These are phyloP conservation scores for Harringtonia aguacate DNA, from an alignment of 2,329 filamentous ascomycete genomes.

Conservation along the genomic window DNA sequence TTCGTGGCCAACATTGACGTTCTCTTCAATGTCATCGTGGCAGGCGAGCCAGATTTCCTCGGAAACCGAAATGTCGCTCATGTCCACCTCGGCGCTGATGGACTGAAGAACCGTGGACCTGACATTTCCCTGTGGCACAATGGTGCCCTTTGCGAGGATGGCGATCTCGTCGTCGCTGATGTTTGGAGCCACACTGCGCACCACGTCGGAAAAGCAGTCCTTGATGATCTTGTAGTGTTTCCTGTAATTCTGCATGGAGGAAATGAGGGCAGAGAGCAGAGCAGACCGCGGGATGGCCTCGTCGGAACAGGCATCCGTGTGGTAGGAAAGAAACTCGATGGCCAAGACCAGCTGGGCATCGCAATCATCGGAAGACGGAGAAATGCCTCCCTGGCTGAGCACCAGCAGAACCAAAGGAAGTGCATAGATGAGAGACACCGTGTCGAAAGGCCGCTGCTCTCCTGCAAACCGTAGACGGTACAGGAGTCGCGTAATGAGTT, in stretches of 20 bases:
- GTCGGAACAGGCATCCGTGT: constrained; percentile 71
- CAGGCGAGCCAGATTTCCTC: constrained; percentile 90
- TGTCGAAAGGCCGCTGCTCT: constrained; percentile 89
- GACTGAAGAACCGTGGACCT: constrained; percentile 78
- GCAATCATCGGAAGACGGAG: constrained; percentile 60
- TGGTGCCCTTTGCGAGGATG: constrained; percentile 66
- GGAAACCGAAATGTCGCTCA: constrained; percentile 77
- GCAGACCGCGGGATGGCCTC: constrained; percentile 65
- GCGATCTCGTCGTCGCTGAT: constrained; percentile 62
- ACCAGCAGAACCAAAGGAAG: constrained; percentile 73
- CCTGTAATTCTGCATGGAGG: constrained; percentile 76
- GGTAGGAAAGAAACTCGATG: constrained; percentile 79
- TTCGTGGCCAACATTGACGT: constrained; percentile 67
- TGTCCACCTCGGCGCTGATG: constrained; percentile 82
- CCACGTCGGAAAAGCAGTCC: constrained; percentile 81
- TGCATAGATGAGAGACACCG: constrained; percentile 77
- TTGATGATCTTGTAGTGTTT: constrained; percentile 94
- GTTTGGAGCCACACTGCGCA: constrained; percentile 73
- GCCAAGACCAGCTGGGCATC: constrained; percentile 87
- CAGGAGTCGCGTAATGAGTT: constrained; percentile 75
- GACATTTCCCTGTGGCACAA: constrained; percentile 70
- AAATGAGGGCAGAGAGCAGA: constrained; percentile 60
- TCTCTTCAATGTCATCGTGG: constrained; percentile 85
- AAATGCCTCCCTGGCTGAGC: constrained; percentile 69
- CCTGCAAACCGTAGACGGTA: constrained; percentile 84